A percentile compares a stretch with the other conserved stretches of the same genome.
Conservation (phyloP, 208 protist species). For the Herpetomonas muscarum region DNA sequence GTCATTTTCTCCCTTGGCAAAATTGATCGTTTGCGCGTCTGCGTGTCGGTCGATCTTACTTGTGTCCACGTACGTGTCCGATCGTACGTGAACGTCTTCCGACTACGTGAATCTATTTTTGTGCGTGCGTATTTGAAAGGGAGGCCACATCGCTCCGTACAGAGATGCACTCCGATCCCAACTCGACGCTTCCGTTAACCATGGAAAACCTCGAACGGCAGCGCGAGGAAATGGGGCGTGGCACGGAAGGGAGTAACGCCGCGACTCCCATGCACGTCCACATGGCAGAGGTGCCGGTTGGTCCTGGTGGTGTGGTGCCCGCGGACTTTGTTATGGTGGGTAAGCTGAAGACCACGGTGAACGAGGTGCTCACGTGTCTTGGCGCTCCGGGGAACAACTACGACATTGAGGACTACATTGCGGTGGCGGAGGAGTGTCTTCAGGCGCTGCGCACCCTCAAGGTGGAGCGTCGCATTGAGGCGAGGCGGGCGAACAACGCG, state of each 20-base stretch:
- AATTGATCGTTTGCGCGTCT: no score
- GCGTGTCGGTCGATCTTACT: no score
- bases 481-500: conserved; percentile 26
- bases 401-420: conserved; percentile 65
- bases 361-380: conserved; percentile 54
- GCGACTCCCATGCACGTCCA: conserved; percentile 4
- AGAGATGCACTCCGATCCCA: neutral
- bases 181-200: neutral
- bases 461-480: conserved; percentile 50
- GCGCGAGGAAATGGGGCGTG: neutral
- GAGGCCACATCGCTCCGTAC: no score
- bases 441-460: conserved; percentile 56
- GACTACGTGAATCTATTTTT: no score
- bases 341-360: conserved; percentile 54
- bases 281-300: neutral
- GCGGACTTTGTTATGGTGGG: conserved; percentile 35
- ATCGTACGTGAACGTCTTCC: no score
- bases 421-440: conserved; percentile 59
- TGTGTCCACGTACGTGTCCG: no score
- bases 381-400: conserved; percentile 38
- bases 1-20: no score
- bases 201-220: neutral
- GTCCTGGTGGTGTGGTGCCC: neutral
- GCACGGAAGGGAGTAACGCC: neutral
- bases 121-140: no score